Percentiles rank a stretch among this genome's conserved stretches.
Conservation (phyloP, 1,139 yeast genomes). For the Pichia cactophila region DNA sequence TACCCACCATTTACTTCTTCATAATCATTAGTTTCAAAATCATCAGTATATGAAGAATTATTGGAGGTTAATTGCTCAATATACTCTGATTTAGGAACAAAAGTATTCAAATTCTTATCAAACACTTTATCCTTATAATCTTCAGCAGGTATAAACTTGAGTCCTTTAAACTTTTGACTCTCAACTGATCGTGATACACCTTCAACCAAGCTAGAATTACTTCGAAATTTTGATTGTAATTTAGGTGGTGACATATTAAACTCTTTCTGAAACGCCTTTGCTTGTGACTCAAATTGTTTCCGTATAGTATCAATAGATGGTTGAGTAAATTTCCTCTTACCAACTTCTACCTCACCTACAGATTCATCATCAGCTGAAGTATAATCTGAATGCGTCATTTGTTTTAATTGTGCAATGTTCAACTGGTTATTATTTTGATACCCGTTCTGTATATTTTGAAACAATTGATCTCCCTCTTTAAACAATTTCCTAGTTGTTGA, state of each 20-base stretch:
- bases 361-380: constrained; percentile 21
- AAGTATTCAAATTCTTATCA: constrained; percentile 23
- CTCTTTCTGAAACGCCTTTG: constrained; percentile 5
- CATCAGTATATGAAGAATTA: constrained; percentile 5
- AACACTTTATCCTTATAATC: constrained; percentile 25
- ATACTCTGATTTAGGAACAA: constrained; percentile 19
- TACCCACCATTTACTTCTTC: neutral
- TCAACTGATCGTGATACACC: neutral
- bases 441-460: constrained; percentile 19
- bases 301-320: neutral
- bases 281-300: constrained; percentile 1
- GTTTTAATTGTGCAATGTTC: constrained; percentile 4
- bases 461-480: constrained; percentile 20
- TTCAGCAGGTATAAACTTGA: constrained; percentile 27
- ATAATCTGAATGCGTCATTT: constrained; percentile 20
- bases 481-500: constrained; percentile 19
- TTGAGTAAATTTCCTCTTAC: neutral
- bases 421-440: constrained; percentile 2
- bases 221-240: constrained; percentile 3
- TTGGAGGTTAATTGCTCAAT: neutral
- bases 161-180: constrained; percentile 13
- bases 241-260: constrained; percentile 9
- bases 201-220: neutral
- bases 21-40: neutral
- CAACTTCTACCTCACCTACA: neutral